A percentile compares a stretch with the other conserved stretches of the same genome.
Evolutionary conservation across 208 protist genomes (phyloP).

Genomic region (Trypanosoma boissoni): DNA sequence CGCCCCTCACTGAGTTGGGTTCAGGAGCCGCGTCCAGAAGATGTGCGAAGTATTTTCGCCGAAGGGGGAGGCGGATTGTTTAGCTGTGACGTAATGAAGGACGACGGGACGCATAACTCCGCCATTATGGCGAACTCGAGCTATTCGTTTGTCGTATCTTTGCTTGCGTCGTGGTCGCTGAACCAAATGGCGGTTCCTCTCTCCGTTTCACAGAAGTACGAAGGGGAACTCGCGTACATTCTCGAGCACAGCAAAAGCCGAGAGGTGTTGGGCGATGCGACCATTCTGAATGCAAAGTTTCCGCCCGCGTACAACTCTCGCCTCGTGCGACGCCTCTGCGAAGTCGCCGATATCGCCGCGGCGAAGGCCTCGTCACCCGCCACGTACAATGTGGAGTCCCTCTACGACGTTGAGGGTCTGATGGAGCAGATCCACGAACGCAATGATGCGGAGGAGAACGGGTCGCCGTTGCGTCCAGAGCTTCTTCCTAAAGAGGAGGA

Average conservation of each 20-base stretch:
- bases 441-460: not conserved
- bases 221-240: conserved; percentile 77
- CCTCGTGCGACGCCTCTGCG: conserved; percentile 24
- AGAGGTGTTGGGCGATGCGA: conserved; percentile 52
- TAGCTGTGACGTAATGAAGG: conserved; percentile 67
- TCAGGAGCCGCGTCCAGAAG: conserved; percentile 43
- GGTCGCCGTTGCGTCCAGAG: conserved; percentile 17
- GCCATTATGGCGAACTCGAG: conserved; percentile 55
- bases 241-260: conserved; percentile 71
- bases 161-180: conserved; percentile 69
- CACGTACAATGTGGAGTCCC: conserved; percentile 55
- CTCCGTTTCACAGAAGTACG: conserved; percentile 64
- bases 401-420: conserved; percentile 40
- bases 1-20: conserved; percentile 51
- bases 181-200: conserved; percentile 79
- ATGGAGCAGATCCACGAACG: conserved; percentile 24
- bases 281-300: conserved; percentile 53
- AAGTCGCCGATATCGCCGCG: too few species aligned
- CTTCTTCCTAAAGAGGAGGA: conserved; percentile 23
- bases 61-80: conserved; percentile 39
- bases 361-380: not conserved
- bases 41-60: conserved; percentile 69
- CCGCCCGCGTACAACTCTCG: conserved; percentile 45
- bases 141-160: conserved; percentile 74
- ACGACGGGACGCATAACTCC: conserved; percentile 63